A percentile compares a stretch with the other conserved stretches of the same genome.
phyloP scores from a whole-genome alignment of 2,329 filamentous ascomycete species.

The Beauveria pseudobassiana region DNA sequence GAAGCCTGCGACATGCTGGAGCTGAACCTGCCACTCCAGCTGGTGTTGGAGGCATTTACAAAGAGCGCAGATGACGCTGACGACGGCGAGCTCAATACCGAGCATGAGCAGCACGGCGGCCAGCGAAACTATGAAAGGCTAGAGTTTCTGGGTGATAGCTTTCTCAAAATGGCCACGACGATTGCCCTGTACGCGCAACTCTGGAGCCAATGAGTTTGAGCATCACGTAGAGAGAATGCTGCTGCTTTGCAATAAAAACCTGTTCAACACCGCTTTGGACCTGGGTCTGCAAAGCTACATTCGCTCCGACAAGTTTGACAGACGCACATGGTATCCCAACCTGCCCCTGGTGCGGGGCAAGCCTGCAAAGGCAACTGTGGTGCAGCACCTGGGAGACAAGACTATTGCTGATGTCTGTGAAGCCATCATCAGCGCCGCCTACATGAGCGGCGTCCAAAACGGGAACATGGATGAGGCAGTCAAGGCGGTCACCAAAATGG shows the following conservation, averaged over 20 bases:
- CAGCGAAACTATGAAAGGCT: constrained; percentile 82
- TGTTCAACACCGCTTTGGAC: constrained; percentile 69
- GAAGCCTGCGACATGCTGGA: constrained; percentile 64
- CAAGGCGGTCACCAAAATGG: constrained; percentile 59
- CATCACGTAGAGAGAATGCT: constrained; percentile 89
- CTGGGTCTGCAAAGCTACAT: constrained; percentile 65
- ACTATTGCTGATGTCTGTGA: constrained; percentile 92
- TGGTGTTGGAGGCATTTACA: constrained; percentile 84
- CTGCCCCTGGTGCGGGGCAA: constrained; percentile 70
- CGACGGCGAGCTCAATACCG: constrained; percentile 63
- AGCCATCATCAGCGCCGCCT: constrained; percentile 83
- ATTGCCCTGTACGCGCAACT: constrained; percentile 75
- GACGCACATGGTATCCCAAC: constrained; percentile 83
- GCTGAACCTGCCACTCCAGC: constrained; percentile 54
- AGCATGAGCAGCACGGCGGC: constrained; percentile 75
- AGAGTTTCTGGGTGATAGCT: constrained; percentile 88
- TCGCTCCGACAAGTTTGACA: constrained; percentile 73
- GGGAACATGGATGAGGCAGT: constrained; percentile 50
- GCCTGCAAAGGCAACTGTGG: constrained; percentile 33
- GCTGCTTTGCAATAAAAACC: constrained; percentile 83
- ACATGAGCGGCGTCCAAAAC: constrained; percentile 38
- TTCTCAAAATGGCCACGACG: constrained; percentile 92
- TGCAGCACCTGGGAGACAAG: constrained; percentile 75
- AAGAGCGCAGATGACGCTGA: constrained; percentile 84
- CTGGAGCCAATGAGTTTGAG: constrained; percentile 72